phyloP scores from a whole-genome alignment of 2,329 filamentous ascomycete species.

The Nemania abortiva region DNA sequence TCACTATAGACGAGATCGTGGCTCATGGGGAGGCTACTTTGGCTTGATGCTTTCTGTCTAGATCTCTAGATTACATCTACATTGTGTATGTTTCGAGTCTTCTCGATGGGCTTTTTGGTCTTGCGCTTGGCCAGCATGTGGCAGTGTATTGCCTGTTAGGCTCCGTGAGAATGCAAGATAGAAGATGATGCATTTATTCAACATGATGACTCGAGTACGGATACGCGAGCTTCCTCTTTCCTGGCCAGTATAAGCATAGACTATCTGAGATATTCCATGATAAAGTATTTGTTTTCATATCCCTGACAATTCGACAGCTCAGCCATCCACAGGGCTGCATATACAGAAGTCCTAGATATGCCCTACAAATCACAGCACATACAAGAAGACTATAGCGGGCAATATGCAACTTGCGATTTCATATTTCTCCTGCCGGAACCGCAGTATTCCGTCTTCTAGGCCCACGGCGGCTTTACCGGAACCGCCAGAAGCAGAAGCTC shows the following conservation, averaged over 20 bases:
- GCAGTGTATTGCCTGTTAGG: not conserved
- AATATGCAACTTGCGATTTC: no score
- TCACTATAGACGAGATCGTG: constrained; percentile 61
- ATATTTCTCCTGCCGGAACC: no score
- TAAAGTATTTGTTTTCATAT: not conserved
- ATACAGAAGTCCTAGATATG: not conserved
- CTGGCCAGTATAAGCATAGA: not conserved
- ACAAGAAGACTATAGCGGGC: not conserved
- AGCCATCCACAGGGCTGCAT: not conserved
- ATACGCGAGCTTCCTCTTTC: not conserved
- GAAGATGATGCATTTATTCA: not conserved
- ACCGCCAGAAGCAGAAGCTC: not conserved
- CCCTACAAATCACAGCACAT: not conserved
- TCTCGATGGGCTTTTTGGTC: constrained; percentile 5
- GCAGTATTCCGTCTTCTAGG: not conserved
- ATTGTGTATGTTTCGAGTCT: not conserved
- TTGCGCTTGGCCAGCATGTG: not conserved
- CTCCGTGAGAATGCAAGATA: constrained; percentile 4
- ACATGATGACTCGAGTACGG: not conserved
- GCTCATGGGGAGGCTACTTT: constrained; percentile 56
- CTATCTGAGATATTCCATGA: no score
- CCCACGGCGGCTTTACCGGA: not conserved
- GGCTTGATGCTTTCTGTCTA: constrained; percentile 11
- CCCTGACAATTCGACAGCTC: not conserved
- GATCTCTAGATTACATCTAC: not conserved